Evolutionary conservation across 1,139 yeast species (phyloP), one percentile per base, ranked within the genome.

Genomic region (Candida sanyaensis): DNA sequence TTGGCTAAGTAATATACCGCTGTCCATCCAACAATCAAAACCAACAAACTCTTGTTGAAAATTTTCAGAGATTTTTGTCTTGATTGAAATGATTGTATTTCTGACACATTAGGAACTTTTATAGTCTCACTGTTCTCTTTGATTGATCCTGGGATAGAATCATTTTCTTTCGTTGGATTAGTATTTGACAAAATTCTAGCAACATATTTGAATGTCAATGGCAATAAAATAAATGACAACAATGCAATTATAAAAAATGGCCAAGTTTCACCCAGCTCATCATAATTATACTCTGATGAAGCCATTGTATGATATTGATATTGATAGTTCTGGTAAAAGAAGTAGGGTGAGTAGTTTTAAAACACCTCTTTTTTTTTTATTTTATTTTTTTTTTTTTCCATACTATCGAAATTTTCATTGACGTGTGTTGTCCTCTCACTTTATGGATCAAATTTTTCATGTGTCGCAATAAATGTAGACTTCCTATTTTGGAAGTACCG

Each of bases 251-350:
- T 81, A 62, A 92, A 93, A 65, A 86, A 91, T 40, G 99, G 99
- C 98, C 98, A 93, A 6, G 96, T 91, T 61, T 90, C 96, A 41
- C 93, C 84, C 59, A 84, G 83, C 65, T 91, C 98, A 70, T 93
- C 99, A 67, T 92, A 93, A 50, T 81, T 84, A 60, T 85, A 85
- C 64, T 77, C 77, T 46, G 84, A 73, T 41, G 66, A 53, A 42
- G 66, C 55, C 59, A 54, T 53, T 17, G 27, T 37, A 27, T 28
- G 28, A 26, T 7, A 4, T 11, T 8, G 10, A 26, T 26, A 17
- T 17, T 17, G 21, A 17, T 21, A 24, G 9, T 23, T 33, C n/a
- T 33, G 43, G 28, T 27, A 17, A 17, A 17, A 17, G 21, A 17
- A 17, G 21, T 17, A 17, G 3, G 21, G 21, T 17, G 21, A 3